These are phyloP conservation scores for Rhynchosporium agropyri DNA, from an alignment of 2,329 filamentous ascomycete species.

Conservation along the genomic window DNA sequence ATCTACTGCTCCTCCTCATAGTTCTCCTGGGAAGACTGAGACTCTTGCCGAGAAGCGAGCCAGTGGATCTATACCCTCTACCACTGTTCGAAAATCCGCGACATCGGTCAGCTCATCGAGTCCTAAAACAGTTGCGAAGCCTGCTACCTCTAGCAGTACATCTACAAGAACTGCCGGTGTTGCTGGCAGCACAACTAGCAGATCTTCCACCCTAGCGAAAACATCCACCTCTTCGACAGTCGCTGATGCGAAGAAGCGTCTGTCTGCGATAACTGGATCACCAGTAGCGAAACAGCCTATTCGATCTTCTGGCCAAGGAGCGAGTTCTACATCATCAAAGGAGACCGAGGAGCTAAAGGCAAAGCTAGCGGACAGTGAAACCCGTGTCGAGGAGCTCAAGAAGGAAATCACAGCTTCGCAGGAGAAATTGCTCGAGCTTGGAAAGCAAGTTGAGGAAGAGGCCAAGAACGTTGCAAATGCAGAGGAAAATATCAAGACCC, in stretches of 20 bases:
- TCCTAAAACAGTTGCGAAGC: slow-evolving; percentile 43
- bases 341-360: slow-evolving; percentile 62
- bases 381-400: slow-evolving; percentile 59
- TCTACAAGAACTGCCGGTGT: slow-evolving; percentile 39
- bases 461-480: slow-evolving; percentile 44
- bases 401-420: slow-evolving; percentile 58
- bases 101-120: slow-evolving; percentile 39
- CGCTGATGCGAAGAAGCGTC: slow-evolving; percentile 58
- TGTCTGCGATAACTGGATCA: slow-evolving; percentile 53
- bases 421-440: slow-evolving; percentile 57
- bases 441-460: slow-evolving; percentile 52
- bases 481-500: slow-evolving; percentile 48
- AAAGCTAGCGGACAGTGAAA: slow-evolving; percentile 60
- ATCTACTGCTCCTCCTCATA: slow-evolving; percentile 37
- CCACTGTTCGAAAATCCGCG: slow-evolving; percentile 42
- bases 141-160: slow-evolving; percentile 46
- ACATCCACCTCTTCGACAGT: slow-evolving; percentile 44
- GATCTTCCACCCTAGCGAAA: slow-evolving; percentile 41
- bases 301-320: slow-evolving; percentile 37
- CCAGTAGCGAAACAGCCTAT: slow-evolving; percentile 46
- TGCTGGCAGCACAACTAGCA: slow-evolving; percentile 43
- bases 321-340: slow-evolving; percentile 47
- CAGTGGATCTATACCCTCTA: slow-evolving; percentile 29
- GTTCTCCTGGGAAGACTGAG: slow-evolving; percentile 36
- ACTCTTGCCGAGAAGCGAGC: slow-evolving; percentile 39